Evolutionary conservation across 208 protist genomes (phyloP).

Genomic region (Acanthamoeba lenticulata): DNA sequence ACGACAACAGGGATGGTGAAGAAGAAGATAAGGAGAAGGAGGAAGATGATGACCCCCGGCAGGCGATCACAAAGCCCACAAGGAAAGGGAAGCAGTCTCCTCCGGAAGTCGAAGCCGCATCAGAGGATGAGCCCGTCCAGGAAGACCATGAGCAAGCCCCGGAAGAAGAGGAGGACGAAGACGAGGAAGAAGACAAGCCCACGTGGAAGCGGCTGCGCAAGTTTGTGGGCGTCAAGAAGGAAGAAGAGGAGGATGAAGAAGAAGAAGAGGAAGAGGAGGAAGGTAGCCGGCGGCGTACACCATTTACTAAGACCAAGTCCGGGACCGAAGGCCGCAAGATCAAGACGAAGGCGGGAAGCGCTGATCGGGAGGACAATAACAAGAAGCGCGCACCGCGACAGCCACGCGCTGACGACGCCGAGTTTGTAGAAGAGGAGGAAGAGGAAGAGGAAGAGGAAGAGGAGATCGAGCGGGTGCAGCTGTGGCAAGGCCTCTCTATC

Average conservation of each 20-base stretch:
- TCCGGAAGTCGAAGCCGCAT: not conserved
- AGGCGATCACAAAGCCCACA: too few relatives aligned
- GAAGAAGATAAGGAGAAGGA: not conserved
- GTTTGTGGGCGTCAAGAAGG: not conserved
- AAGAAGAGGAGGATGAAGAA: not conserved
- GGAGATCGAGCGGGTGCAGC: conserved; percentile 27
- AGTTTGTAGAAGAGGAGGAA: not conserved
- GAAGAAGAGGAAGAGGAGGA: not conserved
- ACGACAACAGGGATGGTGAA: not conserved
- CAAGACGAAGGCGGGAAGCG: too few relatives aligned
- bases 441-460: not conserved
- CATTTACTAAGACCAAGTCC: too few relatives aligned
- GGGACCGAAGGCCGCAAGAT: too few relatives aligned
- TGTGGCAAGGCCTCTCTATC: conserved; percentile 53
- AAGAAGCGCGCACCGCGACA: too few relatives aligned
- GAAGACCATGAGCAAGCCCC: not conserved
- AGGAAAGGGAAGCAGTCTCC: not conserved
- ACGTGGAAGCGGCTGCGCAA: not conserved
- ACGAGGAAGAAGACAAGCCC: not conserved
- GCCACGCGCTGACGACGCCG: not conserved
- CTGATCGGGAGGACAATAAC: too few relatives aligned
- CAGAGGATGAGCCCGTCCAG: not conserved
- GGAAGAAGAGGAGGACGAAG: not conserved
- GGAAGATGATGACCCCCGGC: not conserved
- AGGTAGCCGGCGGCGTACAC: too few relatives aligned